Conservation (phyloP, 176 grass and related monocot species). For the Avena atlantica region DNA sequence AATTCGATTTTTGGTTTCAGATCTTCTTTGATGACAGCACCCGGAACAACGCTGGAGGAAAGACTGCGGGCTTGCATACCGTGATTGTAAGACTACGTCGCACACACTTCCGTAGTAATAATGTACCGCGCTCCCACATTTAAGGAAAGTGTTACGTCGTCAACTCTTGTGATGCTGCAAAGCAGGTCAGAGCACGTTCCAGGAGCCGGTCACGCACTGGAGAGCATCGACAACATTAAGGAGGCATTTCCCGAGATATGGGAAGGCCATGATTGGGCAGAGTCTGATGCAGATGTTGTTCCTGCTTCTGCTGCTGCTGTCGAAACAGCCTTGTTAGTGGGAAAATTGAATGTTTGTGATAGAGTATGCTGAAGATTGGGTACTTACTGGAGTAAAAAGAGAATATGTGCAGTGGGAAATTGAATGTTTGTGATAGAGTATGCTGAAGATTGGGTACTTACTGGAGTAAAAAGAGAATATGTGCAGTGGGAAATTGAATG, state of each 20-base stretch:
- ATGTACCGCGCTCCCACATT: background rate
- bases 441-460: background rate
- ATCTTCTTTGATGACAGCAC: constrained; percentile 75
- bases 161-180: constrained; percentile 34
- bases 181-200: constrained; percentile 45
- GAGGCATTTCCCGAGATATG: constrained; percentile 71
- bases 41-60: constrained; percentile 68
- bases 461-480: background rate
- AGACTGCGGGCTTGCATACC: constrained; percentile 66
- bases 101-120: background rate
- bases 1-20: constrained; percentile 42
- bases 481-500: background rate
- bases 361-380: background rate
- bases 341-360: too few species aligned
- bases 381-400: background rate
- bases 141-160: background rate
- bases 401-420: background rate
- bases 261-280: constrained; percentile 35
- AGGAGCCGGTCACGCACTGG: constrained; percentile 61
- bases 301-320: constrained; percentile 24
- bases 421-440: background rate
- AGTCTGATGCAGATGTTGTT: constrained; percentile 42
- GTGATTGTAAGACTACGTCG: constrained; percentile 57
- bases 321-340: too few species aligned
- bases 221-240: constrained; percentile 79